Evolutionary conservation across 495 filamentous ascomycete genomes (phyloP).

Genomic region (Penicillium paxilli): DNA sequence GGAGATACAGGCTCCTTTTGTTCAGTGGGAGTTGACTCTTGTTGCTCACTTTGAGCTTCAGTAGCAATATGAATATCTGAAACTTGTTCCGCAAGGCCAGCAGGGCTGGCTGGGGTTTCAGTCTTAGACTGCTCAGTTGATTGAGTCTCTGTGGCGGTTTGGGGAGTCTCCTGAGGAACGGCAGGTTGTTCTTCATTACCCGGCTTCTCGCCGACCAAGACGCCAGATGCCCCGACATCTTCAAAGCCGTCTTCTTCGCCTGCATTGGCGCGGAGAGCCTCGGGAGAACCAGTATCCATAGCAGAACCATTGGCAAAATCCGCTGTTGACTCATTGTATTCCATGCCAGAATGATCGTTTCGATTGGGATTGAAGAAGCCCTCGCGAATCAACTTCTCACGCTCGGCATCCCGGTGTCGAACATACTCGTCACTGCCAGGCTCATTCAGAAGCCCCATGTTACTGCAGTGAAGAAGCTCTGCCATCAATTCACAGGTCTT

Average conservation of each 20-base stretch:
- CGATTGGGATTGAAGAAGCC: slow-evolving; percentile 48
- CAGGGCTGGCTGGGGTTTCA: slow-evolving; percentile 48
- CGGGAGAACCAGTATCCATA: slow-evolving; percentile 37
- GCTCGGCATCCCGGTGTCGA: slow-evolving; percentile 74
- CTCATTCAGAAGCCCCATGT: slow-evolving; percentile 97
- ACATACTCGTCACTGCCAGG: slow-evolving; percentile 87
- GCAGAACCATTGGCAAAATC: slow-evolving; percentile 42
- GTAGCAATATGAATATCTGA: slow-evolving; percentile 50
- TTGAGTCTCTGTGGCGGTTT: slow-evolving; percentile 7
- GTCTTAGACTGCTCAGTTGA: neutral
- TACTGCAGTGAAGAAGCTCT: slow-evolving; percentile 95
- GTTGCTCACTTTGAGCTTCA: slow-evolving; percentile 17
- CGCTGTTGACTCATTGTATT: slow-evolving; percentile 50
- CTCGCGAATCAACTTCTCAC: slow-evolving; percentile 73
- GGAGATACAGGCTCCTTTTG: slow-evolving; percentile 41
- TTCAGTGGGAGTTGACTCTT: slow-evolving; percentile 2
- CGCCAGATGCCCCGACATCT: slow-evolving; percentile 73
- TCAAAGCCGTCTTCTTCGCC: slow-evolving; percentile 95
- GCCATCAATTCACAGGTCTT: slow-evolving; percentile 99
- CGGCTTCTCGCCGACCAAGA: slow-evolving; percentile 63
- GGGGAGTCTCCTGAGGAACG: slow-evolving; percentile 18
- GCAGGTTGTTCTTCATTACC: slow-evolving; percentile 34
- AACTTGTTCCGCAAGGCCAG: slow-evolving; percentile 52
- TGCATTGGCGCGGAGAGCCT: slow-evolving; percentile 61
- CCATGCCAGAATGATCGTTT: slow-evolving; percentile 42